Evolutionary conservation across 2,329 filamentous ascomycete genomes (phyloP).

Genomic region (Xylariales sp.): DNA sequence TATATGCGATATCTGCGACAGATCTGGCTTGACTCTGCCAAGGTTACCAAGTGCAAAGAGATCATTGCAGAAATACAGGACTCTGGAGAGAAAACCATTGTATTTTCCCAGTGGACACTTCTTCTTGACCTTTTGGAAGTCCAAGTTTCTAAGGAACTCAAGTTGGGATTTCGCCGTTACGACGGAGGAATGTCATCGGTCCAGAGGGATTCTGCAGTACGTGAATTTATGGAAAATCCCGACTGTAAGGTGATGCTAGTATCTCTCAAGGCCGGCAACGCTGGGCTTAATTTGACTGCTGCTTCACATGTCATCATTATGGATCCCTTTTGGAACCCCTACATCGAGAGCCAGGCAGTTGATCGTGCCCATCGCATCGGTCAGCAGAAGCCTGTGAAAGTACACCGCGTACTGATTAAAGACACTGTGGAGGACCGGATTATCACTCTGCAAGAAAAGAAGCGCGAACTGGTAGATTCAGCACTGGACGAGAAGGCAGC

Average conservation of each 20-base stretch:
- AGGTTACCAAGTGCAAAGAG: constrained; percentile 65
- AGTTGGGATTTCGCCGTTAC: constrained; percentile 62
- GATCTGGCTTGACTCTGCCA: constrained; percentile 70
- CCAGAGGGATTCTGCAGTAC: constrained; percentile 62
- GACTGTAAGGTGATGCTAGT: constrained; percentile 68
- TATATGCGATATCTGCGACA: constrained; percentile 68
- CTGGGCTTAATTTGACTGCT: constrained; percentile 79
- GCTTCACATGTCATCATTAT: constrained; percentile 86
- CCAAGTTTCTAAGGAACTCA: constrained; percentile 51
- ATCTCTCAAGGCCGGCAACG: constrained; percentile 76
- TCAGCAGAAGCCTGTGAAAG: constrained; percentile 66
- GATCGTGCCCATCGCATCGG: constrained; percentile 88
- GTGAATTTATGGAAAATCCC: constrained; percentile 57
- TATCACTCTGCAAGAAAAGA: constrained; percentile 70
- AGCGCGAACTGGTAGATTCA: constrained; percentile 70
- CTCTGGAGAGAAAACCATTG: constrained; percentile 68
- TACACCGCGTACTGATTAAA: constrained; percentile 74
- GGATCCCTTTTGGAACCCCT: constrained; percentile 94
- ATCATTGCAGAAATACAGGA: constrained; percentile 47
- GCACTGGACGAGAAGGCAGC: constrained; percentile 75
- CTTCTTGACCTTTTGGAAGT: constrained; percentile 75
- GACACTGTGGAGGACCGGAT: constrained; percentile 88
- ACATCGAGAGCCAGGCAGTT: constrained; percentile 86
- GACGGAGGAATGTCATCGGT: constrained; percentile 70
- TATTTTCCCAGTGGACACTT: constrained; percentile 80